Evolutionary conservation across 768 basidiomycete species (phyloP).

Genomic region (Suillus tomentosus): DNA sequence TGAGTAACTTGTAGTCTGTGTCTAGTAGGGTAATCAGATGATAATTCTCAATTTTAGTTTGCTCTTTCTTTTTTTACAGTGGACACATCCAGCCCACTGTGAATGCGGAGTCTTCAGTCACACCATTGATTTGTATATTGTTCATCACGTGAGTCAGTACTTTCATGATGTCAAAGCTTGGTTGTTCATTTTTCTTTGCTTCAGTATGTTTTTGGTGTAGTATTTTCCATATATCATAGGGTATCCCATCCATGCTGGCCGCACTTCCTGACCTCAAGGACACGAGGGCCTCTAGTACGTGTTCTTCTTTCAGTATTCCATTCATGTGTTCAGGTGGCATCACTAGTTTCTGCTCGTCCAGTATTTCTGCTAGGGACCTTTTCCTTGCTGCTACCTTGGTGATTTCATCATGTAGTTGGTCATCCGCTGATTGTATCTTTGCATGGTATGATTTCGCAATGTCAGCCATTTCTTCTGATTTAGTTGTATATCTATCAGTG

Average conservation of each 20-base stretch:
- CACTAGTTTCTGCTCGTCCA: rapidly evolving
- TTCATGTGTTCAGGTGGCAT: neutral
- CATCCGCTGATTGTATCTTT: rapidly evolving
- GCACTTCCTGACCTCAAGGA: slow-evolving; percentile 22
- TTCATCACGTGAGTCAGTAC: slow-evolving; percentile 11
- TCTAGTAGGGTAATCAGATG: slow-evolving; percentile 40
- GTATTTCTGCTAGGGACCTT: neutral
- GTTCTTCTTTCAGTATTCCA: neutral
- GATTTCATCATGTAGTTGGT: no score
- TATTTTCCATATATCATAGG: slow-evolving; percentile 32
- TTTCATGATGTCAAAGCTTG: rapidly evolving
- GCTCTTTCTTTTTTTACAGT: slow-evolving; percentile 44
- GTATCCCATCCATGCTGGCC: slow-evolving; percentile 28
- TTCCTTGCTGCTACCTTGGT: neutral
- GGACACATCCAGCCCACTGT: slow-evolving; percentile 36
- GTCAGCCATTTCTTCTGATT: neutral
- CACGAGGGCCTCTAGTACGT: slow-evolving; percentile 21
- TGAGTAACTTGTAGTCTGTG: slow-evolving; percentile 37
- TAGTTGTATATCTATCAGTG: neutral
- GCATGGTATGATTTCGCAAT: neutral
- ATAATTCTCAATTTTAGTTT: slow-evolving; percentile 35
- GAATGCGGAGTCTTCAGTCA: slow-evolving; percentile 26
- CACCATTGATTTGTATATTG: slow-evolving; percentile 32
- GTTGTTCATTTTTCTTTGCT: no score
- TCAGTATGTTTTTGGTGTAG: neutral